These are phyloP conservation scores for Phlebiopsis gigantea DNA, from an alignment of 768 basidiomycete species.

Conservation along the genomic window DNA sequence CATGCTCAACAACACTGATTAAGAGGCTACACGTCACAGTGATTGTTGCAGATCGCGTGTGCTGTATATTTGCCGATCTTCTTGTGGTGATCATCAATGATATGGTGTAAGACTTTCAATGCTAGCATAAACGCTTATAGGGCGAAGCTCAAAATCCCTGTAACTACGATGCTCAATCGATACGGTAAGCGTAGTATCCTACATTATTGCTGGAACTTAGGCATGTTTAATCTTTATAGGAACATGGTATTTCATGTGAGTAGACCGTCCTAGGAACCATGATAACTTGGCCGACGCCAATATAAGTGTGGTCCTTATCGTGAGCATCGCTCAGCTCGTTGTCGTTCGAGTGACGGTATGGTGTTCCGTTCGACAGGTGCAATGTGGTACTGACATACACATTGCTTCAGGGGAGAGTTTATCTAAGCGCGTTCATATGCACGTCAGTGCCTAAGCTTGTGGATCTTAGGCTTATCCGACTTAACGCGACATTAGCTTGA, in stretches of 20 bases:
- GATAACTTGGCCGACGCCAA: not conserved
- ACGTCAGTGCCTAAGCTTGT: not conserved
- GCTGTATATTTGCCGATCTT: not conserved
- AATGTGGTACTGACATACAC: not conserved
- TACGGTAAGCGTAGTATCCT: conserved; percentile 3
- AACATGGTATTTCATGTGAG: conserved; percentile 5
- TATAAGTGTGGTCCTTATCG: not conserved
- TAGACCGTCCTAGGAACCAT: not conserved
- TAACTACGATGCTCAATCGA: conserved; percentile 1
- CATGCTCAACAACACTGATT: no score
- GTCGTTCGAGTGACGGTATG: not conserved
- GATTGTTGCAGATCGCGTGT: not conserved
- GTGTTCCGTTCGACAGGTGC: no score
- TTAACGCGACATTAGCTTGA: not conserved
- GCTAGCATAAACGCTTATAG: not conserved
- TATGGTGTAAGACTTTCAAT: not conserved
- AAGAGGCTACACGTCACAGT: no score
- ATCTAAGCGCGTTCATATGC: not conserved
- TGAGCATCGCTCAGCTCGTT: conserved; percentile 1
- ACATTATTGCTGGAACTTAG: not conserved
- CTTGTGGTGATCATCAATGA: conserved; percentile 3
- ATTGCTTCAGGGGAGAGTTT: not conserved
- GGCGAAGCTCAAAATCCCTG: not conserved
- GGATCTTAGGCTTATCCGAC: not conserved
- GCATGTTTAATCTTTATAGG: not conserved